A percentile compares a stretch with the other conserved stretches of the same genome.
Conservation (phyloP, 2,329 filamentous ascomycete species). For the Rhynchosporium graminicola region DNA sequence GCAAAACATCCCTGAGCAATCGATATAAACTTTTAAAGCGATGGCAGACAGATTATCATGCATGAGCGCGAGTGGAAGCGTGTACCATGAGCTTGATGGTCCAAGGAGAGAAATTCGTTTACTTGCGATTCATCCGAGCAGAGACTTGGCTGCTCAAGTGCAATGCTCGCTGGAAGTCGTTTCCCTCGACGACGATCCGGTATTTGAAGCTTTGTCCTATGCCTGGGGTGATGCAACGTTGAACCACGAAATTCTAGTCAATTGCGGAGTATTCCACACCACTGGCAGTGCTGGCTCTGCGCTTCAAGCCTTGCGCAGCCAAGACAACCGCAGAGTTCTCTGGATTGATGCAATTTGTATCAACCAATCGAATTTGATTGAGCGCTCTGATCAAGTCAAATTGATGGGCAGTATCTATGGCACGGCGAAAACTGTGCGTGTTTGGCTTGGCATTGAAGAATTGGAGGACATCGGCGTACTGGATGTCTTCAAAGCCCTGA, state of each 20-base stretch:
- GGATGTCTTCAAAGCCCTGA: too few relatives aligned
- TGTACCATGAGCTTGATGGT: too few relatives aligned
- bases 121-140: too few relatives aligned
- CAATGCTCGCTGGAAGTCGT: not conserved
- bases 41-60: too few relatives aligned
- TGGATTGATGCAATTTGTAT: constrained; percentile 17
- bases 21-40: too few relatives aligned
- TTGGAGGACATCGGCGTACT: not conserved
- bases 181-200: too few relatives aligned
- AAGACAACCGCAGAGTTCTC: not conserved
- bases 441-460: constrained; percentile 11
- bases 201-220: constrained; percentile 13
- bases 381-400: not conserved
- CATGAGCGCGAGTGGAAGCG: too few relatives aligned
- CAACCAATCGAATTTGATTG: constrained; percentile 10
- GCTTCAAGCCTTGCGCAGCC: constrained; percentile 2
- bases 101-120: too few relatives aligned
- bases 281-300: not conserved
- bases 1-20: too few relatives aligned
- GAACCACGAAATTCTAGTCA: not conserved
- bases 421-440: not conserved
- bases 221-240: constrained; percentile 2
- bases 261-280: not conserved
- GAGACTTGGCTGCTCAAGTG: too few relatives aligned
- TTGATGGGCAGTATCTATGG: constrained; percentile 11